Conservation (phyloP, 1,139 yeast genomes). For the Lodderomyces parapsilosis region DNA sequence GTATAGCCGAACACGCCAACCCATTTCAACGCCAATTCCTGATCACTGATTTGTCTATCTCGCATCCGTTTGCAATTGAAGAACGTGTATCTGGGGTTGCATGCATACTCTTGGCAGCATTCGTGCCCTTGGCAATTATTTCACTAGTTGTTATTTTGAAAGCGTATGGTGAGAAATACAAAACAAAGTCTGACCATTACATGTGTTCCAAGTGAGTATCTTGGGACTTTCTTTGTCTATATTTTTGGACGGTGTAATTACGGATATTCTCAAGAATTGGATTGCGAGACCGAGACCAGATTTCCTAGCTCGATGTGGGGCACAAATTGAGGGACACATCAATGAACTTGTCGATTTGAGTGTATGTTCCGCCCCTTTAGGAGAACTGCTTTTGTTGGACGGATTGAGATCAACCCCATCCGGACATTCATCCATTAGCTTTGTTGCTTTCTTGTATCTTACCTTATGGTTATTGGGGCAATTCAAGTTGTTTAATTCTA, state of each 20-base stretch:
- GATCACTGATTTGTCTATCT: conserved; percentile 30
- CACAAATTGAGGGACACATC: conserved; percentile 34
- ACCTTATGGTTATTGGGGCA: conserved; percentile 66
- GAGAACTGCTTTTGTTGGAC: conserved; percentile 55
- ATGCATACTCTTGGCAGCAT: conserved; percentile 20
- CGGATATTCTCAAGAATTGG: conserved; percentile 69
- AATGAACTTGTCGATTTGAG: conserved; percentile 37
- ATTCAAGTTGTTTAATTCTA: conserved; percentile 19
- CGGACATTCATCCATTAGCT: conserved; percentile 74
- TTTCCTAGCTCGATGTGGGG: conserved; percentile 67
- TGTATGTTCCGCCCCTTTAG: conserved; percentile 42
- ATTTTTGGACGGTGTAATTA: conserved; percentile 37
- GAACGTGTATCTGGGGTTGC: conserved; percentile 35
- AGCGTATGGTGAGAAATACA: conserved; percentile 3
- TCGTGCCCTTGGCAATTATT: conserved; percentile 18
- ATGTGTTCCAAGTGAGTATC: conserved; percentile 23
- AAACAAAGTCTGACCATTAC: conserved; percentile 15
- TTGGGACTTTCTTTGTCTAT: conserved; percentile 27
- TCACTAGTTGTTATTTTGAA: conserved; percentile 11
- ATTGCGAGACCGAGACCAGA: conserved; percentile 85
- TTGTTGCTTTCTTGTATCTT: conserved; percentile 63
- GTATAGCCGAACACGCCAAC: conserved; percentile 33
- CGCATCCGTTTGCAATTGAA: conserved; percentile 41
- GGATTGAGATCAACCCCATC: conserved; percentile 82
- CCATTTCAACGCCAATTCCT: conserved; percentile 38